Evolutionary conservation across 192 early-diverging fungal genomes (phyloP).

Genomic region (Umbelopsis isabellina): DNA sequence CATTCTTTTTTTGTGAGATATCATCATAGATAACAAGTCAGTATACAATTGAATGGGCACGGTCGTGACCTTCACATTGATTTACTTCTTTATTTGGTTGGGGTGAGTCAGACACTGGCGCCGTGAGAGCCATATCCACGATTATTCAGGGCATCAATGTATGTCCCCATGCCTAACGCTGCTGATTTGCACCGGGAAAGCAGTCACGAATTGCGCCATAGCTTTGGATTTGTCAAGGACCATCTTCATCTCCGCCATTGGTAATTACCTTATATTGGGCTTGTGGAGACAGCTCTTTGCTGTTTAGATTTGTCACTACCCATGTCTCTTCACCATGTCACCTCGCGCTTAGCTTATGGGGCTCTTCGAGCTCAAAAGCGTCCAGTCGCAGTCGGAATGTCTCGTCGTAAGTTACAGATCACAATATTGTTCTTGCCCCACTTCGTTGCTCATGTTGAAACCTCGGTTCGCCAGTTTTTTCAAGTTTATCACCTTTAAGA

Average conservation of each 20-base stretch:
- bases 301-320: neutral
- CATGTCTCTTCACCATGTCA: neutral
- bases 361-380: neutral
- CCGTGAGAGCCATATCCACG: too few relatives aligned
- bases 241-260: conserved; percentile 11
- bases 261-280: neutral
- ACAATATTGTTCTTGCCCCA: neutral
- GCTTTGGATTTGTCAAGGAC: conserved; percentile 7
- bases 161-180: too few relatives aligned
- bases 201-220: conserved; percentile 22
- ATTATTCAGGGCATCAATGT: too few relatives aligned
- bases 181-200: neutral
- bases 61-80: too few relatives aligned
- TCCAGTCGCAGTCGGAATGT: neutral
- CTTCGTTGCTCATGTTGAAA: neutral
- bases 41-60: too few relatives aligned
- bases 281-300: neutral
- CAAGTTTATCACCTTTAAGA: neutral
- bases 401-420: neutral
- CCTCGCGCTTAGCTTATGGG: conserved; percentile 2
- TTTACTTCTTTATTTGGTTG: too few relatives aligned
- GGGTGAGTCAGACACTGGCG: too few relatives aligned
- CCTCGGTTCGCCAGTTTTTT: neutral
- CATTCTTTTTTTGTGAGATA: too few relatives aligned
- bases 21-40: too few relatives aligned